Percentiles rank a stretch among this genome's conserved stretches.
Evolutionary conservation across 78 protist species (phyloP).

Genomic region (slime mould (Dictyostelium discoideum)): DNA sequence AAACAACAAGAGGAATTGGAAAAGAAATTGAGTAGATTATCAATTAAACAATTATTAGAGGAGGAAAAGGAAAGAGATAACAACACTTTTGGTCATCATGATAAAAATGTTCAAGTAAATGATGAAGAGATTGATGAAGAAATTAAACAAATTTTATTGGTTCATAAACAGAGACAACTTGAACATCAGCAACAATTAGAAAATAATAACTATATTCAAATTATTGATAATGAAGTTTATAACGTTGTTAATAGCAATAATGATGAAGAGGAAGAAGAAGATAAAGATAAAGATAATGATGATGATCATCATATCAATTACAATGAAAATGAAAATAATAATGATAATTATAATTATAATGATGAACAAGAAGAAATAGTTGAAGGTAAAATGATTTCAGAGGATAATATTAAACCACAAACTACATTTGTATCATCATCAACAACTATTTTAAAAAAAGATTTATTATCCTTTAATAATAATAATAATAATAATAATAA

Average conservation of each 20-base stretch:
- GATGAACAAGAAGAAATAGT: background rate
- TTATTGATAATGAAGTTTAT: background rate
- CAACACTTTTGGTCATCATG: background rate
- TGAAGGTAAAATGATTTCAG: background rate
- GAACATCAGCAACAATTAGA: background rate
- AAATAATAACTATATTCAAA: background rate
- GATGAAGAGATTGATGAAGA: background rate
- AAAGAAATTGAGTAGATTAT: slow-evolving; percentile 11
- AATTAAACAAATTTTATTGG: background rate
- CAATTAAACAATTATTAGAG: background rate
- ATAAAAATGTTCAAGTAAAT: background rate
- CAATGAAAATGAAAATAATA: too few relatives aligned
- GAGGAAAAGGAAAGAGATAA: background rate
- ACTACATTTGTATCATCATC: background rate
- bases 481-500: too few relatives aligned
- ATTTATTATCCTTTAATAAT: background rate
- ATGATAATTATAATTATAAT: too few relatives aligned
- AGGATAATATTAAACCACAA: background rate
- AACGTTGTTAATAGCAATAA: too few relatives aligned
- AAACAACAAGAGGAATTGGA: background rate
- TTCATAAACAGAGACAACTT: background rate
- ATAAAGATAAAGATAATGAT: background rate
- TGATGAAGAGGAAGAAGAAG: background rate
- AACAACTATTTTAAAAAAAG: slow-evolving; percentile 11
- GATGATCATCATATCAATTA: background rate